Evolutionary conservation across 2,329 filamentous ascomycete genomes (phyloP).

Genomic region (Pseudogymnoascus sp.): DNA sequence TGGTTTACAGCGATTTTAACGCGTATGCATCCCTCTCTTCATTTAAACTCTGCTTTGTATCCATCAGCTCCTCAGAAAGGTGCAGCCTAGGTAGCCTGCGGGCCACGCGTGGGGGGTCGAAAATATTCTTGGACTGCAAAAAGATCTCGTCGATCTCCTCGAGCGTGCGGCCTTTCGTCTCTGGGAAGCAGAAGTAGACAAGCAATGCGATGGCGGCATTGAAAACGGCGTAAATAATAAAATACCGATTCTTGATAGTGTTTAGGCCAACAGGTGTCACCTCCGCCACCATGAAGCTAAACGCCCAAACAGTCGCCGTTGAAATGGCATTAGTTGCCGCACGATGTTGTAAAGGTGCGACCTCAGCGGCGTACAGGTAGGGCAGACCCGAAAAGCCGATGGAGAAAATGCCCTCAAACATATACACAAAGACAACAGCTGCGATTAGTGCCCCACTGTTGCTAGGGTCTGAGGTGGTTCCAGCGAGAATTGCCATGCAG

Average conservation of each 20-base stretch:
- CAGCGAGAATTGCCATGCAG: constrained; percentile 54
- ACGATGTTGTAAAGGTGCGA: constrained; percentile 10
- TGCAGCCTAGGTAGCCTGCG: constrained; percentile 10
- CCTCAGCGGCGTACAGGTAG: constrained; percentile 14
- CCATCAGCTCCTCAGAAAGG: neutral
- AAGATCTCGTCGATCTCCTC: constrained; percentile 17
- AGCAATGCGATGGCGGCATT: neutral
- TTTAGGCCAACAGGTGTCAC: constrained; percentile 12
- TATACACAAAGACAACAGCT: constrained; percentile 45
- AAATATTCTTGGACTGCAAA: constrained; percentile 12
- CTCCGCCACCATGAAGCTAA: constrained; percentile 12
- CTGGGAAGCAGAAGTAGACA: constrained; percentile 15
- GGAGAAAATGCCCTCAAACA: constrained; percentile 44
- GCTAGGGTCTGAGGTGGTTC: constrained; percentile 37
- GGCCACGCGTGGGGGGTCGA: constrained; percentile 15
- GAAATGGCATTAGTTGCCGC: constrained; percentile 8
- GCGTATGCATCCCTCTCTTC: neutral
- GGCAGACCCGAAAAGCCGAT: constrained; percentile 11
- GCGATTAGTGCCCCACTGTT: constrained; percentile 29
- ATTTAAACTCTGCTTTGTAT: neutral
- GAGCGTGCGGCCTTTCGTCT: constrained; percentile 13
- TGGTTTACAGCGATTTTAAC: neutral
- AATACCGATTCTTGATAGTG: constrained; percentile 11
- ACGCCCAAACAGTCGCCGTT: constrained; percentile 12
- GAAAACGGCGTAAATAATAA: constrained; percentile 13